These are phyloP conservation scores for Globisporangium sylvaticum DNA, from an alignment of 352 stramenopile genomes.

Conservation along the genomic window DNA sequence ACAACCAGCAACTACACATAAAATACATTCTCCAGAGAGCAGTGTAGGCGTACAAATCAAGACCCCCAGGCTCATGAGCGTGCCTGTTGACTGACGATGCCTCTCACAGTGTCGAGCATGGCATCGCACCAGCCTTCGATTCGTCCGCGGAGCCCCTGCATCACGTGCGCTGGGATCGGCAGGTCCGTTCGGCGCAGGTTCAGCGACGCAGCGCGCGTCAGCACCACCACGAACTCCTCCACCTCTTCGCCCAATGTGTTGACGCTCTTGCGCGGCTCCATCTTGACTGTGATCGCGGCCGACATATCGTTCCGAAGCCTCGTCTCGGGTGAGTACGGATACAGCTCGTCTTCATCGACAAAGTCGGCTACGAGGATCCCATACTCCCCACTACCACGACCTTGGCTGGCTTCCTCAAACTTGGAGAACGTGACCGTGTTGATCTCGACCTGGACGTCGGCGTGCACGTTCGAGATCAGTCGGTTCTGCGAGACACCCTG, in stretches of 20 bases:
- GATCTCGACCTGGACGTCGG: conserved; percentile 5
- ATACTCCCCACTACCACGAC: background rate
- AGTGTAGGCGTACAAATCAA: no score
- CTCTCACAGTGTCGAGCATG: conserved; percentile 2
- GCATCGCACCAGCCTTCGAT: conserved; percentile 6
- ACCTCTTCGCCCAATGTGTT: background rate
- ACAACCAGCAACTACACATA: no score
- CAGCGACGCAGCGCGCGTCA: conserved; percentile 1
- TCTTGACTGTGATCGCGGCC: background rate
- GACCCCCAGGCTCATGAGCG: background rate
- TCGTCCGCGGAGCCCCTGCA: background rate
- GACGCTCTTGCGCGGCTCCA: background rate
- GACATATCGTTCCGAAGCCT: conserved; percentile 8
- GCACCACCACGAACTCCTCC: background rate
- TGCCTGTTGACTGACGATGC: background rate
- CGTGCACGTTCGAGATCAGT: background rate
- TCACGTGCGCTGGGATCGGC: background rate
- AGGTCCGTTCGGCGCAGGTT: conserved; percentile 1
- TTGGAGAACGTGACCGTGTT: conserved; percentile 8
- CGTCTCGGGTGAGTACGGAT: conserved; percentile 2
- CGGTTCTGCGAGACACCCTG: conserved; percentile 2
- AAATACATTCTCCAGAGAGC: no score
- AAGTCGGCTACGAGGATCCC: conserved; percentile 7
- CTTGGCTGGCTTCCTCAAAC: background rate
- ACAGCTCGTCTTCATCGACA: conserved; percentile 10